Evolutionary conservation across 352 stramenopile species (phyloP).

Genomic region (Blastocystis sp.): DNA sequence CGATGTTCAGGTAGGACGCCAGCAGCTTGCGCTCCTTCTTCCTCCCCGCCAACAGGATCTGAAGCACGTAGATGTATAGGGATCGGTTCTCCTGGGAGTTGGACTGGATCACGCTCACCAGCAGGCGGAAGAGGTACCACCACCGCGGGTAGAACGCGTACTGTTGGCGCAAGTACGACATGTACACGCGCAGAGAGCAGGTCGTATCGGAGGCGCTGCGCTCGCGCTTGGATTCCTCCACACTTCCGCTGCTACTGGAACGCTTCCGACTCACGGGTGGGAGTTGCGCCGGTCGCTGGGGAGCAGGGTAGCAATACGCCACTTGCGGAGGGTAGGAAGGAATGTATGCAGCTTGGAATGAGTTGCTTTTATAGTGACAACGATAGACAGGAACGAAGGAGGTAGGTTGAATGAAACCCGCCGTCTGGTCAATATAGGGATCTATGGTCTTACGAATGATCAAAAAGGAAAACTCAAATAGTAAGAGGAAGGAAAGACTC

Average conservation of each 20-base stretch:
- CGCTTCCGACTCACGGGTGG: neutral
- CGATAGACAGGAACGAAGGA: neutral
- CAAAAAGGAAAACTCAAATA: too few relatives aligned
- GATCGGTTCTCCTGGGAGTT: constrained; percentile 7
- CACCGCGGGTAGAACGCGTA: constrained; percentile 60
- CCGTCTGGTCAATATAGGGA: neutral
- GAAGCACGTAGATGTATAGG: neutral
- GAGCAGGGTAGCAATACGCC: neutral
- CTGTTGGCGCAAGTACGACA: constrained; percentile 53
- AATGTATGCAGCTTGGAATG: neutral
- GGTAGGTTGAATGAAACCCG: neutral
- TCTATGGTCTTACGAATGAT: neutral
- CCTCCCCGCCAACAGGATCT: constrained; percentile 22
- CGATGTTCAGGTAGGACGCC: constrained; percentile 22
- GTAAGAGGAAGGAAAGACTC: too few relatives aligned
- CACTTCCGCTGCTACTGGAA: neutral
- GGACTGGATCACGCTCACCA: constrained; percentile 1
- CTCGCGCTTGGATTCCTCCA: neutral
- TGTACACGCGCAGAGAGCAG: constrained; percentile 35
- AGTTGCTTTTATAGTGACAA: neutral
- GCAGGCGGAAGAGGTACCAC: constrained; percentile 58
- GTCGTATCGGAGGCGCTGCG: neutral
- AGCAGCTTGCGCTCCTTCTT: constrained; percentile 49
- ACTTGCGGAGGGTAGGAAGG: neutral
- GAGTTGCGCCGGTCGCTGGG: neutral